Evolutionary conservation across 768 basidiomycete species (phyloP).

Genomic region (Kwoniella heveanensis): DNA sequence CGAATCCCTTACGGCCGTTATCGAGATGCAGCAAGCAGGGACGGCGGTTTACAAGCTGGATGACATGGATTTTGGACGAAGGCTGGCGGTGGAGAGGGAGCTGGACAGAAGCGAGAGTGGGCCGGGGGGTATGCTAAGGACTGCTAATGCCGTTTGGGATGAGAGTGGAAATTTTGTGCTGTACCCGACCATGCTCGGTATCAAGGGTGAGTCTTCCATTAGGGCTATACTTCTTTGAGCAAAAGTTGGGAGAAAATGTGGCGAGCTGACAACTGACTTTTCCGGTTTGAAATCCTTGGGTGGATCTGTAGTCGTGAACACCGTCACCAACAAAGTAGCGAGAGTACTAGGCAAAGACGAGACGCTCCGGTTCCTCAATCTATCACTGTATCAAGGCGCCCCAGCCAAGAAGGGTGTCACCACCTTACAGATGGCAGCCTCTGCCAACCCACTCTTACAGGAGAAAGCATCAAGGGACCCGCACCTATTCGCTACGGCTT

Average conservation of each 20-base stretch:
- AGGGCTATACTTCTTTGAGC: too few relatives aligned
- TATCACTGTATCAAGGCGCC: slow-evolving; percentile 89
- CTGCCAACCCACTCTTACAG: slow-evolving; percentile 89
- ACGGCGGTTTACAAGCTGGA: slow-evolving; percentile 89
- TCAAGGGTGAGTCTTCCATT: slow-evolving; percentile 82
- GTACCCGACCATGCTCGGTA: slow-evolving; percentile 89
- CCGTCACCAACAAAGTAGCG: slow-evolving; percentile 86
- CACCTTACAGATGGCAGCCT: slow-evolving; percentile 93
- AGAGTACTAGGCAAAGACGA: slow-evolving; percentile 92
- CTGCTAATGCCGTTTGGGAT: slow-evolving; percentile 94
- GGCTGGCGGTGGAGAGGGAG: slow-evolving; percentile 89
- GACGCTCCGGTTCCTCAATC: slow-evolving; percentile 81
- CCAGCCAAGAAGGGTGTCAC: slow-evolving; percentile 82
- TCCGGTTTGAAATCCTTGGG: too few relatives aligned
- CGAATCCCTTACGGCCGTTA: slow-evolving; percentile 85
- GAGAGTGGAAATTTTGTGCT: slow-evolving; percentile 93
- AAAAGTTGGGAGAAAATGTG: too few relatives aligned
- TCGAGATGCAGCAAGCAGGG: slow-evolving; percentile 99
- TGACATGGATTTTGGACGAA: slow-evolving; percentile 98
- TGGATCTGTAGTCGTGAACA: slow-evolving; percentile 75
- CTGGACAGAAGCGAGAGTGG: slow-evolving; percentile 67
- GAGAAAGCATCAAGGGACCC: slow-evolving; percentile 84
- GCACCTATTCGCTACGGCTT: slow-evolving; percentile 87
- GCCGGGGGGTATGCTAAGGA: slow-evolving; percentile 60
- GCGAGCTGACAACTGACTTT: neutral